phyloP scores from a whole-genome alignment of 2,329 filamentous ascomycete species.

The Cladosporium sp. region DNA sequence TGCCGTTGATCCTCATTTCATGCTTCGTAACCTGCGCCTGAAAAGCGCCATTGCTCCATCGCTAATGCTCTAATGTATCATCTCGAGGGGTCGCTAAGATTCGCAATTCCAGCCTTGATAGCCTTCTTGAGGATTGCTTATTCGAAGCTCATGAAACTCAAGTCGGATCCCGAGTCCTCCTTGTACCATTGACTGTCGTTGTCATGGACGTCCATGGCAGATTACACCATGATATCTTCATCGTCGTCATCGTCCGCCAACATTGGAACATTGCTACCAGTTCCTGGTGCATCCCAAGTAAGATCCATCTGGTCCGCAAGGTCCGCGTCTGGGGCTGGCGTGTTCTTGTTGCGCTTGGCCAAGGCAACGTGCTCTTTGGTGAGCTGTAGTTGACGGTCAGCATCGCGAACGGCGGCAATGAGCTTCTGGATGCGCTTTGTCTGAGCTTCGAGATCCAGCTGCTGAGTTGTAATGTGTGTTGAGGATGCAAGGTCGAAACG shows the following conservation, averaged over 20 bases:
- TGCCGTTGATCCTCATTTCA: conserved; percentile 9
- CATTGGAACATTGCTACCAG: conserved; percentile 4
- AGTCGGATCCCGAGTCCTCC: background rate
- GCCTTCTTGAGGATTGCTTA: background rate
- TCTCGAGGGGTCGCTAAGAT: background rate
- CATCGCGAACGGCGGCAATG: conserved; percentile 53
- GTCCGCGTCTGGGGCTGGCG: conserved; percentile 32
- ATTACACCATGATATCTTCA: conserved; percentile 36
- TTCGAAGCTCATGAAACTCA: background rate
- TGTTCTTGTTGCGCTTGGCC: conserved; percentile 49
- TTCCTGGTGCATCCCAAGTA: conserved; percentile 30
- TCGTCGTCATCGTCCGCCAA: conserved; percentile 25
- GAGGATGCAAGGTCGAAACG: conserved; percentile 48
- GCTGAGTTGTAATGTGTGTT: conserved; percentile 31
- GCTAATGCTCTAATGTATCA: conserved; percentile 12
- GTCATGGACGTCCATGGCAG: background rate
- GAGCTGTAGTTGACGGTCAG: conserved; percentile 57
- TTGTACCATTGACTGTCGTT: background rate
- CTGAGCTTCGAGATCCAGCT: conserved; percentile 50
- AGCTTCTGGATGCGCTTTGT: conserved; percentile 53
- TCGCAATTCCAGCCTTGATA: background rate
- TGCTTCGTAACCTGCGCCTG: conserved; percentile 18
- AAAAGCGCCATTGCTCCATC: conserved; percentile 17
- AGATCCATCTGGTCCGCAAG: conserved; percentile 40
- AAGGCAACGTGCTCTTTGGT: conserved; percentile 60